Evolutionary conservation across 2,329 filamentous ascomycete genomes (phyloP).

Genomic region (Botrytis squamosa): DNA sequence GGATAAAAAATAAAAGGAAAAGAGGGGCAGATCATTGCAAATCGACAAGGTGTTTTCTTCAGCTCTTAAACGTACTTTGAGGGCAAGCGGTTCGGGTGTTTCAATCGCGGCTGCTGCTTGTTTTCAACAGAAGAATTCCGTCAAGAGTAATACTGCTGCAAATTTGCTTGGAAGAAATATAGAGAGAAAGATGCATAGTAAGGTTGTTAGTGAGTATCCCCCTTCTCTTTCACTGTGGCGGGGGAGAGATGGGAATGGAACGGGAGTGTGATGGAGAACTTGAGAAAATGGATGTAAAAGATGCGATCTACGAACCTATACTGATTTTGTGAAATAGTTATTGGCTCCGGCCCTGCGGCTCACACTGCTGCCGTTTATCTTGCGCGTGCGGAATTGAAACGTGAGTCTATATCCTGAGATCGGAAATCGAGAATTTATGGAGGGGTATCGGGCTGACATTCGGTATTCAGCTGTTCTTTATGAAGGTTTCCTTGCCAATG

Average conservation of each 20-base stretch:
- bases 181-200: constrained; percentile 77
- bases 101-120: constrained; percentile 70
- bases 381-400: constrained; percentile 88
- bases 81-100: constrained; percentile 70
- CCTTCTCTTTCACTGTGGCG: neutral
- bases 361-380: constrained; percentile 98
- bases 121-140: constrained; percentile 56
- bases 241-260: neutral
- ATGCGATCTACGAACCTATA: constrained; percentile 5
- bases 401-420: constrained; percentile 35
- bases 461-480: constrained; percentile 71
- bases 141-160: constrained; percentile 30
- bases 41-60: constrained; percentile 91
- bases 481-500: constrained; percentile 96
- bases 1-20: neutral
- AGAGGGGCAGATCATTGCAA: constrained; percentile 2
- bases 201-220: constrained; percentile 74
- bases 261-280: neutral
- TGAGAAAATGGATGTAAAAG: neutral
- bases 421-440: constrained; percentile 34
- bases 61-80: constrained; percentile 71
- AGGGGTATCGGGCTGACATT: constrained; percentile 4
- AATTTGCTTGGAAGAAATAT: constrained; percentile 34
- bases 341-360: constrained; percentile 93
- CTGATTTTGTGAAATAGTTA: constrained; percentile 50